A percentile compares a stretch with the other conserved stretches of the same genome.
Evolutionary conservation across 345 rosid genomes (phyloP).

Genomic region (Viola odorata): DNA sequence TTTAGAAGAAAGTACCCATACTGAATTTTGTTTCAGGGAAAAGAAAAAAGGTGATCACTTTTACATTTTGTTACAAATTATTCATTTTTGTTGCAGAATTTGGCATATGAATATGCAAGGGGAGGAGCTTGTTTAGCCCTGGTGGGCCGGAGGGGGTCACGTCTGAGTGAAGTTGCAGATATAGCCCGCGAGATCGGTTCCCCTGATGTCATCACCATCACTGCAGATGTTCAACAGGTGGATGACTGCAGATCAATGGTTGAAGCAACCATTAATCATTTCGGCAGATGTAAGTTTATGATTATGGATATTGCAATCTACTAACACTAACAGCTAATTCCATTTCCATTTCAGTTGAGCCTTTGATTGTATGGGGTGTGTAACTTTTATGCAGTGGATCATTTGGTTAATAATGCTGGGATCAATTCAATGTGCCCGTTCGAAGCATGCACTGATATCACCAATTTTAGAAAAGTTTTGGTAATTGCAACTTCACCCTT

Average conservation of each 20-base stretch:
- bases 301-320: neutral
- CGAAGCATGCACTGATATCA: constrained; percentile 5
- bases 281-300: constrained; percentile 21
- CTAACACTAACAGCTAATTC: no score
- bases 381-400: constrained; percentile 15
- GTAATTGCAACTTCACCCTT: neutral
- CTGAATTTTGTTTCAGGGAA: no score
- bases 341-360: neutral
- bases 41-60: no score
- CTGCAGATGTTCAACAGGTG: constrained; percentile 20
- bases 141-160: constrained; percentile 39
- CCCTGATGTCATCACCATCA: constrained; percentile 30
- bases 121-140: constrained; percentile 56
- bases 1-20: no score
- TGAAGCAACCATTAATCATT: constrained; percentile 18
- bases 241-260: constrained; percentile 17
- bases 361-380: neutral
- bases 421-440: neutral
- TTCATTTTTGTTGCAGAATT: constrained; percentile 24
- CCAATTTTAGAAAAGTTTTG: neutral
- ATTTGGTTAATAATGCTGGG: constrained; percentile 24
- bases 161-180: constrained; percentile 40
- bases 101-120: constrained; percentile 58
- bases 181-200: constrained; percentile 37
- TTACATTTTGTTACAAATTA: no score